Conservation (phyloP, 129 eudicot genomes). For the Saposhnikovia divaricata region DNA sequence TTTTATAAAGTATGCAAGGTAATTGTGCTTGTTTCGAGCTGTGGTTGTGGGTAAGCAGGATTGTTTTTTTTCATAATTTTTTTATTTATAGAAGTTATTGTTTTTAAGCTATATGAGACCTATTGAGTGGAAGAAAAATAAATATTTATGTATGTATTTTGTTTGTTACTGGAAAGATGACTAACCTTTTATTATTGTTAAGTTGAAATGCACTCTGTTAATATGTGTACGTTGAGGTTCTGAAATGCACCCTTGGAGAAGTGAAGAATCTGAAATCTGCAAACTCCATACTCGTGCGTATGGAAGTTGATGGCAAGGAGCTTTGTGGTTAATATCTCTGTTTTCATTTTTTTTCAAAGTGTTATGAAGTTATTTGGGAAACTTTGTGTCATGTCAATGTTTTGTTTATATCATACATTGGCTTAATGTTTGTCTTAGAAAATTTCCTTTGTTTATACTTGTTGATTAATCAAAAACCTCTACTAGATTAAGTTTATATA, state of each 20-base stretch:
- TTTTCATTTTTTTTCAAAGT: neutral
- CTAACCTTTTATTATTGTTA: neutral
- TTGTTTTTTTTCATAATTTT: neutral
- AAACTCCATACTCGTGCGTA: conserved; percentile 31
- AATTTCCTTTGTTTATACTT: too few relatives aligned
- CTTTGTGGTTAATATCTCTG: neutral
- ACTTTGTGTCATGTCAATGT: too few relatives aligned
- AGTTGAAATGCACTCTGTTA: neutral
- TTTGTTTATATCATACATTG: too few relatives aligned
- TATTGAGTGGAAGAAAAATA: neutral
- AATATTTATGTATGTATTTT: neutral
- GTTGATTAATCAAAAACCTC: too few relatives aligned
- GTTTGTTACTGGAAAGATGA: neutral
- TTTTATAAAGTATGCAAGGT: too few relatives aligned
- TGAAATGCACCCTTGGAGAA: conserved; percentile 49
- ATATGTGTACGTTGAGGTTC: neutral
- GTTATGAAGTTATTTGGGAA: too few relatives aligned
- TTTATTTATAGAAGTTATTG: neutral
- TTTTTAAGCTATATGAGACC: neutral
- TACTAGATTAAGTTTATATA: too few relatives aligned
- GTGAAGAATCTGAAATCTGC: conserved; percentile 45
- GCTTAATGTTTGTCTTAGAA: too few relatives aligned
- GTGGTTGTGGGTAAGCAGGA: neutral
- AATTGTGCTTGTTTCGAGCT: neutral
- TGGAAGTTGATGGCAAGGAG: conserved; percentile 28